Base-by-base conservation (phyloP, 2,329 filamentous ascomycete genomes). In the Fusarium falciforme region DNA sequence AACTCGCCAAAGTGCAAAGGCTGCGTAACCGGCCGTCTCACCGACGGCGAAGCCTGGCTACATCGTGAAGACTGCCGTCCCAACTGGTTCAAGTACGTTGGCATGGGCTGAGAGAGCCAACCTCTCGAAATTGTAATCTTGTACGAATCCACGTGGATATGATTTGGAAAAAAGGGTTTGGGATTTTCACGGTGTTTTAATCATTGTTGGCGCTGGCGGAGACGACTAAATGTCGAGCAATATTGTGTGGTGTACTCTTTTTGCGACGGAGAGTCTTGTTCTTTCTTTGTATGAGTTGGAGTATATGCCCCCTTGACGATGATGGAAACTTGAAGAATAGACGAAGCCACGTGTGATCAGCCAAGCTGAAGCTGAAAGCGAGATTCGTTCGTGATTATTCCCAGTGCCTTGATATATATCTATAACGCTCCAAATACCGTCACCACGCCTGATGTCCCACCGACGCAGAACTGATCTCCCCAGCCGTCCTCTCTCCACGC, bases 21-120 rank as follows among this genome's bases (percentile, higher is more conserved):
- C 75, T 98, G 96, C 82, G 89, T 92, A n/a, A 90, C 94, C 1
- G 96, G 96, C 59, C 90, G 93, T 68, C 93, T 98, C 79, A 98
- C 94, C 29, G 95, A 97, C 75, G 96, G 96, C 72, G 95, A 95
- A 79, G 86, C 91, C 33, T 98, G 91, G 87, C 86, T 99, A 54
- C 90, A 95, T 78, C 92, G 93, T 79, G 96, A 99, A 82, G 96
- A 99, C 83, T 99, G 96, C 84, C 89, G 96, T 70, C 94, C 96
- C 20, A 95, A 95, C 81, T 99, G 96, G 94, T 98, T 99, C 89
- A 97, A 98, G 85, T 96, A 93, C 80, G 94, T 93, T 22, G 94
- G 95, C 62, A 94, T 93, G 88, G 91, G 91, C 79, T 97, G 83
- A 86, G 71, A 86, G 71, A 12, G 42, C 31, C 40, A 9, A 22